Percentiles rank a stretch among this genome's conserved stretches.
These are phyloP conservation scores for Scedosporium aurantiacum DNA, from an alignment of 2,329 filamentous ascomycete species.

Conservation along the genomic window DNA sequence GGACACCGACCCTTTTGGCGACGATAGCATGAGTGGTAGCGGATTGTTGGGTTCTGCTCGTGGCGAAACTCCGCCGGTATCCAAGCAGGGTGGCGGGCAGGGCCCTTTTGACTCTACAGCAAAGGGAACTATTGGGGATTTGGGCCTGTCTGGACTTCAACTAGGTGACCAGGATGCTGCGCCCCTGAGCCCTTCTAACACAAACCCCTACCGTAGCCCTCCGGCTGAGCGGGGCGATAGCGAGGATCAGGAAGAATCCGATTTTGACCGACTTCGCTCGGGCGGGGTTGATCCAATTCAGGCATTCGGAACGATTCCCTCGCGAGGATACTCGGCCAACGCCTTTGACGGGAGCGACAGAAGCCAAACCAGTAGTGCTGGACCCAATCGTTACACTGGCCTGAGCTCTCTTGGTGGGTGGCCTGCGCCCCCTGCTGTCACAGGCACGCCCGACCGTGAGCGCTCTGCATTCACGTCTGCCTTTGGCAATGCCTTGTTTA, in stretches of 20 bases:
- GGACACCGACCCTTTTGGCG: constrained; percentile 69
- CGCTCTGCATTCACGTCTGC: constrained; percentile 43
- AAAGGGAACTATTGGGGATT: constrained; percentile 44
- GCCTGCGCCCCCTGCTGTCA: constrained; percentile 44
- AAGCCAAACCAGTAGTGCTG: constrained; percentile 84
- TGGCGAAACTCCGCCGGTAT: constrained; percentile 46
- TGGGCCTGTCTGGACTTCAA: constrained; percentile 51
- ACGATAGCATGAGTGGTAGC: constrained; percentile 53
- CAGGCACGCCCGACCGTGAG: constrained; percentile 58
- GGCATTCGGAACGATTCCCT: not conserved
- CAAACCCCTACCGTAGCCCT: constrained; percentile 92
- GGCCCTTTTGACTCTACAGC: constrained; percentile 29
- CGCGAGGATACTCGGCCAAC: constrained; percentile 21
- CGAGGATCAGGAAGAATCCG: constrained; percentile 44
- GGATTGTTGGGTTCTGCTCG: constrained; percentile 66
- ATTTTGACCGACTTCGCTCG: constrained; percentile 31
- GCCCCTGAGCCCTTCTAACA: constrained; percentile 82
- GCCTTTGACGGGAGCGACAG: constrained; percentile 68
- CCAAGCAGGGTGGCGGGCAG: constrained; percentile 13
- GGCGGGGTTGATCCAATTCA: constrained; percentile 22
- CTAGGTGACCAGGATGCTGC: constrained; percentile 42
- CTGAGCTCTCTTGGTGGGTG: constrained; percentile 53
- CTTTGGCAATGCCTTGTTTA: constrained; percentile 73
- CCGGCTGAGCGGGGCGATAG: constrained; percentile 63
- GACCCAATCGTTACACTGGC: constrained; percentile 60